Conservation (phyloP, 805 yeast genomes). For the Debaryomyces hansenii region DNA sequence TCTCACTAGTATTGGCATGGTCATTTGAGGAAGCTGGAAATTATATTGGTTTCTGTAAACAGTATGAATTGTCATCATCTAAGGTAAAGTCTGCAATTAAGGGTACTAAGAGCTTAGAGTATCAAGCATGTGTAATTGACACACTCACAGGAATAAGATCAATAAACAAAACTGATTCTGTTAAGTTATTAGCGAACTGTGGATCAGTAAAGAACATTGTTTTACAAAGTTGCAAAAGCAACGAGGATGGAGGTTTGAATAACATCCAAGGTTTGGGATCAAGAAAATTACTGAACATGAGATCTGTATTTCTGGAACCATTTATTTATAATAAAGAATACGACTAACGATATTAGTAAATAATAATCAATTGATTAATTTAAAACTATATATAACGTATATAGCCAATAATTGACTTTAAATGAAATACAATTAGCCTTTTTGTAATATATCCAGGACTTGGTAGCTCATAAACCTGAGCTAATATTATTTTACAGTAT, state of each 20-base stretch:
- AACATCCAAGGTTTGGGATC: conserved; percentile 51
- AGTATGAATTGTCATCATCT: conserved; percentile 34
- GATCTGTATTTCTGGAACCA: conserved; percentile 46
- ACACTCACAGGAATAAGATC: conserved; percentile 46
- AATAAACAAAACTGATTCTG: conserved; percentile 55
- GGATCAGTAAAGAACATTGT: conserved; percentile 45
- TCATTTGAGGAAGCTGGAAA: conserved; percentile 50
- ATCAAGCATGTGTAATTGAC: conserved; percentile 44
- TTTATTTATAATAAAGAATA: conserved; percentile 47
- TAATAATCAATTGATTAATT: too few relatives aligned
- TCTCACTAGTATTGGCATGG: conserved; percentile 54
- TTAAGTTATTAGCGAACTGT: conserved; percentile 49
- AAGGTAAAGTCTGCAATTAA: conserved; percentile 31
- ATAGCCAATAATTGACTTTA: too few relatives aligned
- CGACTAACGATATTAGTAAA: conserved; percentile 2
- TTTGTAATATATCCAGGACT: too few relatives aligned
- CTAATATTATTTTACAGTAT: too few relatives aligned
- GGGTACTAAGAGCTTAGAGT: conserved; percentile 45
- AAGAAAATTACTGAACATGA: conserved; percentile 42
- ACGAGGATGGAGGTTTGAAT: conserved; percentile 16
- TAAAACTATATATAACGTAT: too few relatives aligned
- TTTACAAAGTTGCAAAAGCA: conserved; percentile 23
- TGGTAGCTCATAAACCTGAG: too few relatives aligned
- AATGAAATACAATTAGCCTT: too few relatives aligned
- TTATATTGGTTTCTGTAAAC: conserved; percentile 38